These are phyloP conservation scores for Tillandsia fasciculata DNA, from an alignment of 176 grass and related monocot genomes.

Conservation along the genomic window DNA sequence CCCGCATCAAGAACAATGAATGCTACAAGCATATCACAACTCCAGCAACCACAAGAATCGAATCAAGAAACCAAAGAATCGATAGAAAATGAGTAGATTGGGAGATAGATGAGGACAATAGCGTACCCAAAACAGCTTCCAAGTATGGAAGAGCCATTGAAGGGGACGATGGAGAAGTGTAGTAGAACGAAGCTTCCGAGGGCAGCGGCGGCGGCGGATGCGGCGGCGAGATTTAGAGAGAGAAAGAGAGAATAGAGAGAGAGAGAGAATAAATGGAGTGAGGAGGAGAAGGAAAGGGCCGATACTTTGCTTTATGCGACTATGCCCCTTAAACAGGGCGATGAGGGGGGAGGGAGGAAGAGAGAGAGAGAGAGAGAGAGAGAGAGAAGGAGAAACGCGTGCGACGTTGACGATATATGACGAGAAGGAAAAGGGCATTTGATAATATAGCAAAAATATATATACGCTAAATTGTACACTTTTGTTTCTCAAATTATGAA, in stretches of 20 bases:
- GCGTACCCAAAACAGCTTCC: background rate
- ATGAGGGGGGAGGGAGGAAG: no score
- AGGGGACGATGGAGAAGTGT: background rate
- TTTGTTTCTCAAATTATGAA: no score
- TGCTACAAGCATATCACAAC: background rate
- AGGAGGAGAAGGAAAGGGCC: no score
- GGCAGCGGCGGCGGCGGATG: background rate
- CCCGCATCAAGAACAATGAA: background rate
- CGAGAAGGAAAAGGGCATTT: no score
- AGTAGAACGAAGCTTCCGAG: background rate
- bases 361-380: no score
- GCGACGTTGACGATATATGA: no score
- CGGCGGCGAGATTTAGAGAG: background rate
- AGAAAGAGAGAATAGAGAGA: slow-evolving; percentile 2
- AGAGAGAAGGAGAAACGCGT: no score
- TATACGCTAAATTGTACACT: no score
- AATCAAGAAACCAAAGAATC: background rate
- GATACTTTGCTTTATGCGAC: no score
- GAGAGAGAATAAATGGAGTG: background rate
- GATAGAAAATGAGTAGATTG: background rate
- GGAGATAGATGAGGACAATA: background rate
- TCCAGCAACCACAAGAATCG: background rate
- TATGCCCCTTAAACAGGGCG: no score
- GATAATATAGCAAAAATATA: no score
- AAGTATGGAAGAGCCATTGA: background rate